phyloP scores from a whole-genome alignment of 192 early-diverging fungal genomes.

The Podila epigama region DNA sequence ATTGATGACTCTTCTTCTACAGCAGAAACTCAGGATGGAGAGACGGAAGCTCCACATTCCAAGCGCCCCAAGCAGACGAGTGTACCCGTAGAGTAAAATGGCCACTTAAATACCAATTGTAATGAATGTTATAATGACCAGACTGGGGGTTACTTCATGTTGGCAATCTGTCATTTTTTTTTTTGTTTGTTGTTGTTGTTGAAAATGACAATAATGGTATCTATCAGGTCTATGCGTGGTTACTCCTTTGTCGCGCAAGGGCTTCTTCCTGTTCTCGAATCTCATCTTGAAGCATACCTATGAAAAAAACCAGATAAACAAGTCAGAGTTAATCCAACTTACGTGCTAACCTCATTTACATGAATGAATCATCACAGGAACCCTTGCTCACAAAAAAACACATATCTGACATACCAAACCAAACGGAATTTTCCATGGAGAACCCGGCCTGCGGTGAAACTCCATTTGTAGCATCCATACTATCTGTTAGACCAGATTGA shows the following conservation, averaged over 20 bases:
- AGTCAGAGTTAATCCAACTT: too few species aligned
- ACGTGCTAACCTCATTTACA: too few species aligned
- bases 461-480: conserved; percentile 13
- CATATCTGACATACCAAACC: conserved; percentile 21
- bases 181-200: background rate
- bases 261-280: conserved; percentile 7
- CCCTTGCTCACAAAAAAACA: background rate
- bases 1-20: background rate
- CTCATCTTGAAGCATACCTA: conserved; percentile 5
- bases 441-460: conserved; percentile 7
- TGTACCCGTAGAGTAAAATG: too few species aligned
- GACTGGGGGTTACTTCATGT: too few species aligned
- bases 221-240: background rate
- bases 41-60: too few species aligned
- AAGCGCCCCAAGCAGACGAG: too few species aligned
- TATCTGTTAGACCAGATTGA: conserved; percentile 15
- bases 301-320: too few species aligned
- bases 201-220: background rate
- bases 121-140: too few species aligned
- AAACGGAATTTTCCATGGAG: conserved; percentile 22
- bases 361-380: too few species aligned
- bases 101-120: too few species aligned
- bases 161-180: too few species aligned
- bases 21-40: too few species aligned
- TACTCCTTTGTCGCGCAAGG: background rate